Conservation (phyloP, 192 early-diverging fungal genomes). For the Coemansia sp. region DNA sequence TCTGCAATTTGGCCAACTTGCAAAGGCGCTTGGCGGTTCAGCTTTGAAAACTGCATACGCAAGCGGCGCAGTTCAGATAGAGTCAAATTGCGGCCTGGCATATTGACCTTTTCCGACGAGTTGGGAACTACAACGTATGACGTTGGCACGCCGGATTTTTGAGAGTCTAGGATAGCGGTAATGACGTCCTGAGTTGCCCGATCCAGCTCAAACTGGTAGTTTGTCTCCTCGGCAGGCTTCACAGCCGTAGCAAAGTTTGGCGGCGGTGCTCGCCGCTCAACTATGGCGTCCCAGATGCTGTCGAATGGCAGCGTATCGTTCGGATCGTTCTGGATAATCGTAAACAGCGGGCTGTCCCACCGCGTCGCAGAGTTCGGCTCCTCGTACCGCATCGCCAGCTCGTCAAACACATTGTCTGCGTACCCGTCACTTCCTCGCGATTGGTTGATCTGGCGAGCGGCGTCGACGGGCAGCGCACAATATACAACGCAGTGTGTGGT, state of each 20-base stretch:
- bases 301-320: conserved; percentile 58
- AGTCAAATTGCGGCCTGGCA: conserved; percentile 75
- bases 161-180: conserved; percentile 71
- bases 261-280: conserved; percentile 69
- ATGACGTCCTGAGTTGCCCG: conserved; percentile 77
- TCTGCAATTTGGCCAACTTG: conserved; percentile 71
- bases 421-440: conserved; percentile 51
- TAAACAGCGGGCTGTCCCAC: conserved; percentile 98
- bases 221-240: conserved; percentile 88
- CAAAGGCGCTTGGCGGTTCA: conserved; percentile 86
- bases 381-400: conserved; percentile 86
- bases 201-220: conserved; percentile 91
- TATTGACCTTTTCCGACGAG: conserved; percentile 36
- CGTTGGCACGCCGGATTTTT: conserved; percentile 65
- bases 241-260: conserved; percentile 87
- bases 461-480: conserved; percentile 59
- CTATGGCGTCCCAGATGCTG: conserved; percentile 73
- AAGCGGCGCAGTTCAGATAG: conserved; percentile 78
- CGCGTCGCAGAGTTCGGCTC: conserved; percentile 86
- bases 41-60: conserved; percentile 77
- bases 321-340: conserved; percentile 71
- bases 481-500: conserved; percentile 88
- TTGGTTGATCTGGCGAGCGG: conserved; percentile 60
- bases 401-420: conserved; percentile 59
- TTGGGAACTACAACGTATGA: conserved; percentile 61